Conservation (phyloP, 108 stramenopile species). For the Parietichytrium sp. region DNA sequence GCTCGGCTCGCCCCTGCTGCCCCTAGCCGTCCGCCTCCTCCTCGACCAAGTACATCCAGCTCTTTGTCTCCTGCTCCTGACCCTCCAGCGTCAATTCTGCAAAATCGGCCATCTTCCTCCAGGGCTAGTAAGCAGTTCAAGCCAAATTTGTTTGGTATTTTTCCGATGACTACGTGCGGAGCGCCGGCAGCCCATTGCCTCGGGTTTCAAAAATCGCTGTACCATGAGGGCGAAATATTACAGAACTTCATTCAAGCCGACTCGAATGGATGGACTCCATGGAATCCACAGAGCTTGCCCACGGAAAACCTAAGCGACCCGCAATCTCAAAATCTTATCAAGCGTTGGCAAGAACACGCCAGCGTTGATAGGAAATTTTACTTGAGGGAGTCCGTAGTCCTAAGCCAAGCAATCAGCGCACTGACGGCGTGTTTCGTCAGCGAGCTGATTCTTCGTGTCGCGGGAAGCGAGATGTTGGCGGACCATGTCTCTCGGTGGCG, state of each 20-base stretch:
- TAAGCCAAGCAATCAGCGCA: neutral
- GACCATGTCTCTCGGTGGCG: conserved; percentile 19
- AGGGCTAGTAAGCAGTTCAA: neutral
- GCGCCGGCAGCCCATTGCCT: conserved; percentile 21
- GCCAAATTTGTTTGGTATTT: conserved; percentile 19
- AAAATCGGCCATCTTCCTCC: neutral
- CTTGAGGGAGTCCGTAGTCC: neutral
- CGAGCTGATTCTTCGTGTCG: neutral
- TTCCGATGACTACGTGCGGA: conserved; percentile 21
- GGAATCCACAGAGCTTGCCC: neutral
- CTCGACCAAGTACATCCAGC: neutral
- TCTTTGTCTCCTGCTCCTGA: neutral
- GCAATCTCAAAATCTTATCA: neutral
- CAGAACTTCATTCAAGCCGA: neutral
- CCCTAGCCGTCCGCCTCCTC: neutral
- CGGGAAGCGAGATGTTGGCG: neutral
- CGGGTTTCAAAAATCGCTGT: neutral
- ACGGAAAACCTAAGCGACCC: neutral
- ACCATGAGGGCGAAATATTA: neutral
- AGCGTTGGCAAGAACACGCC: neutral
- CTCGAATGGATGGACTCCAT: neutral
- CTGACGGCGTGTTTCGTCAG: neutral
- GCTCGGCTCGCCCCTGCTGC: neutral
- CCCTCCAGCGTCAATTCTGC: neutral
- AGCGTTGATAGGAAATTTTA: neutral